These are phyloP conservation scores for Neonectria magnoliae DNA, from an alignment of 2,329 filamentous ascomycete genomes.

Conservation along the genomic window DNA sequence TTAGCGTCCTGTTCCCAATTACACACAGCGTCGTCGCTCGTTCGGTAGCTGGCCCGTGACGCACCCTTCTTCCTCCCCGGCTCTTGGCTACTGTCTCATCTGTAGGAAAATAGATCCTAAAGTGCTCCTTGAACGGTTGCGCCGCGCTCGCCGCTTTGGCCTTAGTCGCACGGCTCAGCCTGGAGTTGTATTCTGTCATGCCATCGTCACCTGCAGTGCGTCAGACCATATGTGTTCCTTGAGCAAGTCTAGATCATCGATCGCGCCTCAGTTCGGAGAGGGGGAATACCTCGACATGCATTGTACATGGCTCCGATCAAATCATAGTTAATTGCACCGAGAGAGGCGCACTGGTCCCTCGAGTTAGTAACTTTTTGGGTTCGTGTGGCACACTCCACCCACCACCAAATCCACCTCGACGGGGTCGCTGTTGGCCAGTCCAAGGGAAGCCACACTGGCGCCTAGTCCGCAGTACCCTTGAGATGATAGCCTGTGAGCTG, in stretches of 20 bases:
- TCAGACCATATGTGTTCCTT: conserved; percentile 21
- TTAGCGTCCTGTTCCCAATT: conserved; percentile 34
- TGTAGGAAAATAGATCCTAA: conserved; percentile 86
- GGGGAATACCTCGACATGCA: conserved; percentile 62
- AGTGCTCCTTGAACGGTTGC: conserved; percentile 54
- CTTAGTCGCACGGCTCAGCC: conserved; percentile 45
- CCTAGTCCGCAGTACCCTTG: conserved; percentile 80
- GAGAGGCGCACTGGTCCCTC: conserved; percentile 73
- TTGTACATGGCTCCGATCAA: conserved; percentile 69
- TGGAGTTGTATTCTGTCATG: conserved; percentile 56
- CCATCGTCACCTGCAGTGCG: conserved; percentile 48
- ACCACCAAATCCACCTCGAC: conserved; percentile 80
- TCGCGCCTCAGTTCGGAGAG: conserved; percentile 6
- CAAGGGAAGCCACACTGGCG: conserved; percentile 70
- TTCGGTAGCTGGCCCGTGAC: conserved; percentile 44
- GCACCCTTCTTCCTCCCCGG: conserved; percentile 68
- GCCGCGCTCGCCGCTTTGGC: conserved; percentile 32
- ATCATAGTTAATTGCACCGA: conserved; percentile 77
- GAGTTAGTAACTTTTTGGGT: conserved; percentile 31
- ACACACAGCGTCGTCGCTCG: conserved; percentile 26
- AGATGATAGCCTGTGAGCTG: conserved; percentile 34
- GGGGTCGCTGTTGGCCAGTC: conserved; percentile 63
- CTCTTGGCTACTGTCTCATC: conserved; percentile 73
- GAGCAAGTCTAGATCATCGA: conserved; percentile 27
- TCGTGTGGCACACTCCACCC: conserved; percentile 45